A percentile compares a stretch with the other conserved stretches of the same genome.
Evolutionary conservation across 2,329 filamentous ascomycete genomes (phyloP).

Genomic region (Malbranchea cinnamomea): DNA sequence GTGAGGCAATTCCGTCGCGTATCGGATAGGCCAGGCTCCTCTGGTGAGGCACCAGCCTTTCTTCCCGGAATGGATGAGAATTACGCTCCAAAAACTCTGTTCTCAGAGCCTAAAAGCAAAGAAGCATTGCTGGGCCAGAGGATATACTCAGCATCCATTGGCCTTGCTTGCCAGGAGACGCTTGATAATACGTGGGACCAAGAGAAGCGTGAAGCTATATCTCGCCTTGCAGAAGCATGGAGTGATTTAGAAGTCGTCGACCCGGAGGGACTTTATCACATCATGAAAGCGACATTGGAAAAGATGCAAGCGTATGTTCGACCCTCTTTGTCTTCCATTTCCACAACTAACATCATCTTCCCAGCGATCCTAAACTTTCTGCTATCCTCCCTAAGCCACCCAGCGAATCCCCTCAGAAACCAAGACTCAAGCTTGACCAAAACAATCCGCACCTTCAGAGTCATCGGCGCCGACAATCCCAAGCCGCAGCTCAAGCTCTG

Average conservation of each 20-base stretch:
- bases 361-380: slow-evolving; percentile 18
- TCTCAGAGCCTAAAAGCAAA: slow-evolving; percentile 40
- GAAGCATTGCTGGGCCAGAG: slow-evolving; percentile 71
- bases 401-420: slow-evolving; percentile 31
- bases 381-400: slow-evolving; percentile 14
- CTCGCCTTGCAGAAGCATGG: slow-evolving; percentile 72
- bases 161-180: slow-evolving; percentile 69
- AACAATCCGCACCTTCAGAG: slow-evolving; percentile 76
- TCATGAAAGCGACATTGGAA: slow-evolving; percentile 65
- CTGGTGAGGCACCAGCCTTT: slow-evolving; percentile 14
- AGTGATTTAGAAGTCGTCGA: slow-evolving; percentile 71
- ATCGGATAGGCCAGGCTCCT: slow-evolving; percentile 45
- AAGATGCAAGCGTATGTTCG: slow-evolving; percentile 41
- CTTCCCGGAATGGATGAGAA: slow-evolving; percentile 25
- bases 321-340: not conserved
- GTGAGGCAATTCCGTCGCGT: slow-evolving; percentile 84
- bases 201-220: slow-evolving; percentile 70
- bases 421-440: slow-evolving; percentile 61
- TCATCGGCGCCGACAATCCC: slow-evolving; percentile 52
- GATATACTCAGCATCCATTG: slow-evolving; percentile 66
- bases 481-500: too few species aligned
- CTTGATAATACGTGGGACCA: slow-evolving; percentile 60
- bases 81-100: slow-evolving; percentile 20
- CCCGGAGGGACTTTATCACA: slow-evolving; percentile 75
- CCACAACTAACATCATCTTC: not conserved